A percentile compares a stretch with the other conserved stretches of the same genome.
Conservation (phyloP, 2,329 filamentous ascomycete genomes). For the Eutypa lata region DNA sequence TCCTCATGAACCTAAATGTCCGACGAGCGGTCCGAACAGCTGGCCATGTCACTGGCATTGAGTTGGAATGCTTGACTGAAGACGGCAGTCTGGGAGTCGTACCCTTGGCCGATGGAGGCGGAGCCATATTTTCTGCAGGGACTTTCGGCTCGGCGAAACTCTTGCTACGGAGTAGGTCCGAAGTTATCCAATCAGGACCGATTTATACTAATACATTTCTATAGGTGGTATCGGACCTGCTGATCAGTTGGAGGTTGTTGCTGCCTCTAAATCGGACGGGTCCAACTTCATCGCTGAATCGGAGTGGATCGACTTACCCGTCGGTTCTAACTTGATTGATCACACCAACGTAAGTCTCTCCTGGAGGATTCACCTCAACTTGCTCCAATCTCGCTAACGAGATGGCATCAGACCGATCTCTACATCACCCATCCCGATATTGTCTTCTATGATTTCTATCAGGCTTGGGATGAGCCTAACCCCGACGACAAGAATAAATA, state of each 20-base stretch:
- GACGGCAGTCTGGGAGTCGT: conserved; percentile 58
- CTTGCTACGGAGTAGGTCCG: conserved; percentile 54
- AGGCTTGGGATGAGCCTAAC: conserved; percentile 52
- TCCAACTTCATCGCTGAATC: conserved; percentile 46
- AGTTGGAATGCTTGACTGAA: conserved; percentile 54
- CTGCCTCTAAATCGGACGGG: conserved; percentile 43
- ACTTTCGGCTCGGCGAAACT: conserved; percentile 68
- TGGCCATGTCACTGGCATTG: conserved; percentile 61
- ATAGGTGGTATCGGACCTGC: conserved; percentile 60
- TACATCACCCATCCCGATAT: conserved; percentile 44
- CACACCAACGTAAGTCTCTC: conserved; percentile 41
- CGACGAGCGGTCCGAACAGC: conserved; percentile 61
- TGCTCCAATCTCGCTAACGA: conserved; percentile 6
- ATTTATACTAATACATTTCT: conserved; percentile 5
- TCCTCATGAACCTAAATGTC: conserved; percentile 67
- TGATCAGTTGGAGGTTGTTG: conserved; percentile 55
- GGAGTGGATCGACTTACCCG: conserved; percentile 57
- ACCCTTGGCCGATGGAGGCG: conserved; percentile 58
- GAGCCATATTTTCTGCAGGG: conserved; percentile 67
- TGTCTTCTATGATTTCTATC: conserved; percentile 65
- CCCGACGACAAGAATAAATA: conserved; percentile 40
- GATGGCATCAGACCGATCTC: conserved; percentile 37
- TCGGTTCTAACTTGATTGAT: conserved; percentile 58
- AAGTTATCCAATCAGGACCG: neutral
- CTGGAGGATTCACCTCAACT: neutral